Conservation (phyloP, 202 grass and related monocot species). For the Bolboschoenoplectus hybrid region DNA sequence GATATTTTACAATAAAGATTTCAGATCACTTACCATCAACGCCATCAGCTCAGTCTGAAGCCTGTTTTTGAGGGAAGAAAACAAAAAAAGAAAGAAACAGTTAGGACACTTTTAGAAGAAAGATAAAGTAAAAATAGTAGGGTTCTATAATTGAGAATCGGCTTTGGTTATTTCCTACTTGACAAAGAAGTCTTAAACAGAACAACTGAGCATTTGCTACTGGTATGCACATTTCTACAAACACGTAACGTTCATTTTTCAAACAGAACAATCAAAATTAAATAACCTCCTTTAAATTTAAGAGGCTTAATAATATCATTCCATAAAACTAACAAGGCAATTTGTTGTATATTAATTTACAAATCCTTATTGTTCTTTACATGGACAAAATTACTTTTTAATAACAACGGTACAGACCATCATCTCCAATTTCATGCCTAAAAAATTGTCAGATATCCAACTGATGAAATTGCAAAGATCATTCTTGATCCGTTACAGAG, state of each 20-base stretch:
- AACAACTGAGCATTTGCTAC: neutral
- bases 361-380: neutral
- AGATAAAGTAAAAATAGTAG: neutral
- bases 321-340: neutral
- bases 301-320: neutral
- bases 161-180: neutral
- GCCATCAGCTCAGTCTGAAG: constrained; percentile 94
- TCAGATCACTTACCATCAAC: constrained; percentile 62
- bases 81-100: neutral
- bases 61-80: constrained; percentile 37
- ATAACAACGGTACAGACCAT: neutral
- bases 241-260: neutral
- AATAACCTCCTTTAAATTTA: neutral
- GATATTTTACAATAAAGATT: constrained; percentile 8
- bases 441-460: neutral
- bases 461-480: neutral
- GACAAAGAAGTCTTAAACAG: constrained; percentile 5
- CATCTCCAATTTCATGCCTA: constrained; percentile 6
- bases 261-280: constrained; percentile 22
- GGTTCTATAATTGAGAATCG: neutral
- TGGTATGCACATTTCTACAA: constrained; percentile 21
- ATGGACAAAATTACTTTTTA: neutral
- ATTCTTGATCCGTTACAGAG: neutral
- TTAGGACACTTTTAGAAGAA: neutral
- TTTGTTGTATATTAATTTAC: constrained; percentile 17